Percentiles rank a stretch among this genome's conserved stretches.
Evolutionary conservation across 129 eudicot genomes (phyloP).

Genomic region (Flaveria ramosissima): DNA sequence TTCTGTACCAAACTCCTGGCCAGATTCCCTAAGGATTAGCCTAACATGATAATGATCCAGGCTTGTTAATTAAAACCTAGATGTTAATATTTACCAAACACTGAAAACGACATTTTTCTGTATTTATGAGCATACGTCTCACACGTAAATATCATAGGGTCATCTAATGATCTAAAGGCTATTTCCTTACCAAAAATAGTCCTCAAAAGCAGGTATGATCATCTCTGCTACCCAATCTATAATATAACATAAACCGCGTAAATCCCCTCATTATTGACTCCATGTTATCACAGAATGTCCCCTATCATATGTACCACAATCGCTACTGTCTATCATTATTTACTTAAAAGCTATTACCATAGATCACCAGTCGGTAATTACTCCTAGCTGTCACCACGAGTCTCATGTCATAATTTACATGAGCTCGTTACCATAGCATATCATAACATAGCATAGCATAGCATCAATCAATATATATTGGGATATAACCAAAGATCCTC

Average conservation of each 20-base stretch:
- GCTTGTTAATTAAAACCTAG: neutral
- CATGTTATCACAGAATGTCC: neutral
- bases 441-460: no score
- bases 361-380: neutral
- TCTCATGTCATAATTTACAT: neutral
- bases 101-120: conserved; percentile 4
- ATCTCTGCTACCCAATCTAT: neutral
- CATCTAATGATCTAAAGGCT: neutral
- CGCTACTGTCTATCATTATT: neutral
- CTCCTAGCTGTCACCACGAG: conserved; percentile 1
- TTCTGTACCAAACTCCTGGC: conserved; percentile 6
- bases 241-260: neutral
- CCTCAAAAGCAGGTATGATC: conserved; percentile 1
- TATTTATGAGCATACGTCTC: neutral
- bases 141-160: neutral
- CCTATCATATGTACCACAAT: neutral
- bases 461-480: neutral
- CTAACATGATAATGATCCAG: neutral
- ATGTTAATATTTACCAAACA: neutral
- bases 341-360: neutral
- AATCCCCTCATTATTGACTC: neutral
- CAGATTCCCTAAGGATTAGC: conserved; percentile 5
- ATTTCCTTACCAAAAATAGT: neutral
- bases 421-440: neutral
- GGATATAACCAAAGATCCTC: neutral